Conservation (phyloP, 768 basidiomycete genomes). For the Hypholoma sublateritium region DNA sequence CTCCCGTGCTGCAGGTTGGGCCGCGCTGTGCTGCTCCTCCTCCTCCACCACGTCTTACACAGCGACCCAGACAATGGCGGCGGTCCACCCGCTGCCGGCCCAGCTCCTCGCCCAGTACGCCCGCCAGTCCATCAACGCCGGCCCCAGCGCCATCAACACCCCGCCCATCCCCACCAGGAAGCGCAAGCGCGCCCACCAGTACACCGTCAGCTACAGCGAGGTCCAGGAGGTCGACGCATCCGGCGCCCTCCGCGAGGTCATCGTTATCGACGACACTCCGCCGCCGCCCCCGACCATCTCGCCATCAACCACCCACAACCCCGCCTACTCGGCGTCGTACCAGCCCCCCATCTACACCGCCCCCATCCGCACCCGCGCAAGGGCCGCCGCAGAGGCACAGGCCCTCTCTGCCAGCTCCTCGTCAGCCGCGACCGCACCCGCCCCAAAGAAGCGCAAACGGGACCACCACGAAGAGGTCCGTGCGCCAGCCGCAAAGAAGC, state of each 20-base stretch:
- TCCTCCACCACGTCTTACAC: constrained; percentile 55
- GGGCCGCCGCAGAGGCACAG: constrained; percentile 85
- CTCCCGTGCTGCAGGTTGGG: constrained; percentile 29
- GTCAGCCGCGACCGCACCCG: constrained; percentile 63
- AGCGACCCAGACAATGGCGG: constrained; percentile 61
- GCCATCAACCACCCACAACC: constrained; percentile 69
- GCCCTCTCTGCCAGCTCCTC: constrained; percentile 71
- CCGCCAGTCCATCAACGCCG: constrained; percentile 55
- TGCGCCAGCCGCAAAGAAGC: constrained; percentile 66
- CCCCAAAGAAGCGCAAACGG: constrained; percentile 82
- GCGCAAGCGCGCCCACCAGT: constrained; percentile 80
- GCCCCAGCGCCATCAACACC: constrained; percentile 68
- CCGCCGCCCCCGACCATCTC: constrained; percentile 80
- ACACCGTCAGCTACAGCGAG: constrained; percentile 84
- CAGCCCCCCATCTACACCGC: constrained; percentile 76
- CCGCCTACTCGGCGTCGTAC: constrained; percentile 75
- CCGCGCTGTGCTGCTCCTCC: constrained; percentile 27
- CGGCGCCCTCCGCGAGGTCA: constrained; percentile 79
- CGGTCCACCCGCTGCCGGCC: constrained; percentile 63
- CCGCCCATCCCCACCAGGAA: constrained; percentile 75
- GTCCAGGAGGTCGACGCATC: constrained; percentile 83
- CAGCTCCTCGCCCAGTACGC: constrained; percentile 66
- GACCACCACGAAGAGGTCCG: constrained; percentile 74
- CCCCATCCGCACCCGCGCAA: constrained; percentile 80
- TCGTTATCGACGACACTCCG: constrained; percentile 92